phyloP scores from a whole-genome alignment of 495 filamentous ascomycete genomes.

The Lineolata rhizophorae region DNA sequence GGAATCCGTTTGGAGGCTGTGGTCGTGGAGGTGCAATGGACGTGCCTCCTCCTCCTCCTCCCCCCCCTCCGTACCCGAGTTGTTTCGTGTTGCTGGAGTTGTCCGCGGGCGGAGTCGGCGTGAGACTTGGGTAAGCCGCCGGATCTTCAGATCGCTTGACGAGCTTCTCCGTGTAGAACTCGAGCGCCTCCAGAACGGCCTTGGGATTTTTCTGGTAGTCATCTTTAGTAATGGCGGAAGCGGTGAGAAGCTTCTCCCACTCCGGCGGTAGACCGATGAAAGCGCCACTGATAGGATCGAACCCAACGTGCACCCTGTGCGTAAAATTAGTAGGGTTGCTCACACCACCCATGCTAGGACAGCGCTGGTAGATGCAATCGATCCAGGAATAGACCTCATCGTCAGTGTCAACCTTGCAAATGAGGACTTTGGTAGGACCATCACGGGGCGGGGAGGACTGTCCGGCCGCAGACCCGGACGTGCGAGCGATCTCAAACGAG shows the following conservation, averaged over 20 bases:
- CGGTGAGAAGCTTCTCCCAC: constrained; percentile 88
- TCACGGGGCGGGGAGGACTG: constrained; percentile 45
- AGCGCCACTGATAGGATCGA: constrained; percentile 78
- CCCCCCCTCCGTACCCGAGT: constrained; percentile 32
- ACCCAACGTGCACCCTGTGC: constrained; percentile 90
- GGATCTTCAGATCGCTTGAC: constrained; percentile 70
- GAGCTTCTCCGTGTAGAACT: constrained; percentile 86
- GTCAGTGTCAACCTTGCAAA: constrained; percentile 78
- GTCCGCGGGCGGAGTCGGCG: constrained; percentile 38
- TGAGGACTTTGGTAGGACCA: constrained; percentile 53
- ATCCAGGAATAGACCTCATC: constrained; percentile 98
- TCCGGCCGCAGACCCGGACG: constrained; percentile 14
- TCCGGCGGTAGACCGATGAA: constrained; percentile 86
- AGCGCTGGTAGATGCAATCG: constrained; percentile 86
- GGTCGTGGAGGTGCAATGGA: constrained; percentile 63
- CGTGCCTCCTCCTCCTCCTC: no score
- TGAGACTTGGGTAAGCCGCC: constrained; percentile 47
- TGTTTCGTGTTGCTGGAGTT: constrained; percentile 42
- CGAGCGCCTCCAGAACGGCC: constrained; percentile 87
- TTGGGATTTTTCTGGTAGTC: constrained; percentile 97
- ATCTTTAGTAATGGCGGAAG: constrained; percentile 90
- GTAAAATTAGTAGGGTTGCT: constrained; percentile 96
- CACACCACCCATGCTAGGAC: constrained; percentile 91
- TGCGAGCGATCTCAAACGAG: constrained; percentile 74
- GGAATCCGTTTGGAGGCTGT: constrained; percentile 29